Conservation (phyloP, 2,329 filamentous ascomycete species). For the Eurotiales sp. region DNA sequence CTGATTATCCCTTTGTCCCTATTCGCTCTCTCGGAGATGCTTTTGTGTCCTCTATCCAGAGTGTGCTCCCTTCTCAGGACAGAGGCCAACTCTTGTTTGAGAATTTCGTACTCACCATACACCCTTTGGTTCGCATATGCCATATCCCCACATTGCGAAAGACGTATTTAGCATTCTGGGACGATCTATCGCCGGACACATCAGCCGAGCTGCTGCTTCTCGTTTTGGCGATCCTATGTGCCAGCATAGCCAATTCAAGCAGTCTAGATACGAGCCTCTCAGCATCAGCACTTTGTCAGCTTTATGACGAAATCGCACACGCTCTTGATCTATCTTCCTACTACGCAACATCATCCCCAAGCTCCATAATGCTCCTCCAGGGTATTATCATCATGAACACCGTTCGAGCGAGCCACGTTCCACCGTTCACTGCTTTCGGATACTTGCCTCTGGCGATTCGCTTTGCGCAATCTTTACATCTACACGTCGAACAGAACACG, state of each 20-base stretch:
- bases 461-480: neutral
- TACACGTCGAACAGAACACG: neutral
- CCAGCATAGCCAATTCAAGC: neutral
- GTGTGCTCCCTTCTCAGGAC: neutral
- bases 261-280: neutral
- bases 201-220: neutral
- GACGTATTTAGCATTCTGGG: neutral
- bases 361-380: constrained; percentile 4
- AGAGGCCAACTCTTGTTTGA: neutral
- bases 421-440: neutral
- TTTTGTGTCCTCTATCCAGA: neutral
- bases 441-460: neutral
- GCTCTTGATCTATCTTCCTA: neutral
- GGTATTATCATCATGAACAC: neutral
- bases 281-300: neutral
- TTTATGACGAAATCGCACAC: neutral
- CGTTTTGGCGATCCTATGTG: neutral
- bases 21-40: neutral
- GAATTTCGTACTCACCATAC: neutral
- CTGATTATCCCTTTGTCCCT: neutral
- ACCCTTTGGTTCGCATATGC: neutral
- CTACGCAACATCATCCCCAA: neutral
- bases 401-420: neutral
- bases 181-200: neutral
- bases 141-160: neutral